Evolutionary conservation across 805 yeast genomes (phyloP).

Genomic region (Candida tammaniensis): DNA sequence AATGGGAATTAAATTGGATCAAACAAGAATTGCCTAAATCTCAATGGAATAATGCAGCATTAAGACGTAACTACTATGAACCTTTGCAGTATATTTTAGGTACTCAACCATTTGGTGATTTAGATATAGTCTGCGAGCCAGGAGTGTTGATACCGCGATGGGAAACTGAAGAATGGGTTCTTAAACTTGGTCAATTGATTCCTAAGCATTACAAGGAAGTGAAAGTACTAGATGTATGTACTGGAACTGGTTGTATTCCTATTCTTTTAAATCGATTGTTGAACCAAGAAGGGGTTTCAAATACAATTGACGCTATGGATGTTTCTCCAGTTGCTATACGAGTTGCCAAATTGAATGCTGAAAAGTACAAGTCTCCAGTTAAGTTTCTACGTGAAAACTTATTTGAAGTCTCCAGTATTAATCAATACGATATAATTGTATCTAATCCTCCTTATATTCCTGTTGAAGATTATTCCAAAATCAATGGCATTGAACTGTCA

Average conservation of each 20-base stretch:
- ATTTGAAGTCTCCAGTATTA: background rate
- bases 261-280: constrained; percentile 40
- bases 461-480: constrained; percentile 31
- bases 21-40: constrained; percentile 48
- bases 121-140: constrained; percentile 56
- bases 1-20: constrained; percentile 65
- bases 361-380: constrained; percentile 6
- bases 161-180: constrained; percentile 94
- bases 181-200: constrained; percentile 27
- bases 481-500: constrained; percentile 56
- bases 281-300: background rate
- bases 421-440: constrained; percentile 51
- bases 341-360: constrained; percentile 47
- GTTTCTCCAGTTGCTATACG: constrained; percentile 50
- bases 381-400: constrained; percentile 9
- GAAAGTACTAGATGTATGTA: constrained; percentile 65
- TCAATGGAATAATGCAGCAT: constrained; percentile 53
- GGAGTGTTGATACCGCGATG: constrained; percentile 86
- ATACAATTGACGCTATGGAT: constrained; percentile 50
- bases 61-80: constrained; percentile 45
- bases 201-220: constrained; percentile 1
- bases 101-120: constrained; percentile 77
- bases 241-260: constrained; percentile 89
- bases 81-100: constrained; percentile 89
- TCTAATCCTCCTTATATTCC: constrained; percentile 95